These are phyloP conservation scores for Otatea glauca DNA, from an alignment of 176 grass and related monocot species.

Conservation along the genomic window DNA sequence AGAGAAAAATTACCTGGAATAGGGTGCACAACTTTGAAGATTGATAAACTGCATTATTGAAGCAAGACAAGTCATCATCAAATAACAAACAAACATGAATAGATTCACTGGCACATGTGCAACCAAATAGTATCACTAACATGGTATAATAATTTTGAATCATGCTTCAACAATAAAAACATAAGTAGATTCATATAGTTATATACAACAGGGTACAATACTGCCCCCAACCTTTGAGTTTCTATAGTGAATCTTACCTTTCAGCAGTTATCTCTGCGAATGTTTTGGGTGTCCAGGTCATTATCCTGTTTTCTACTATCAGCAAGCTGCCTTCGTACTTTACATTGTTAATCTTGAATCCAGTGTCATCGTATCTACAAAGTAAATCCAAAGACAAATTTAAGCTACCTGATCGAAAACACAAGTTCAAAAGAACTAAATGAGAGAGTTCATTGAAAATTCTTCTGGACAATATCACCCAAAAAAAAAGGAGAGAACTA, in stretches of 20 bases:
- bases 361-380: constrained; percentile 76
- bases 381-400: constrained; percentile 11
- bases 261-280: constrained; percentile 82
- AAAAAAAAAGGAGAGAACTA: background rate
- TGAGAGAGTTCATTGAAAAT: background rate
- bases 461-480: background rate
- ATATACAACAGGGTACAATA: background rate
- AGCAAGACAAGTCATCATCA: constrained; percentile 40
- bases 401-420: constrained; percentile 11
- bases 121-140: constrained; percentile 26
- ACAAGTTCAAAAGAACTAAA: background rate
- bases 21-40: constrained; percentile 92
- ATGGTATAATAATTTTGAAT: background rate
- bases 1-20: constrained; percentile 84
- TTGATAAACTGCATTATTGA: constrained; percentile 72
- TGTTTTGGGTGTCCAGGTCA: constrained; percentile 82
- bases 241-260: constrained; percentile 61
- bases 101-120: background rate
- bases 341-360: constrained; percentile 82
- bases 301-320: constrained; percentile 90
- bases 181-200: background rate
- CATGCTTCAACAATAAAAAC: background rate
- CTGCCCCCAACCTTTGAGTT: background rate
- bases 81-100: constrained; percentile 21
- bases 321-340: constrained; percentile 84